Conservation (phyloP, 352 stramenopile species). For the Phytophthora citrophthora region DNA sequence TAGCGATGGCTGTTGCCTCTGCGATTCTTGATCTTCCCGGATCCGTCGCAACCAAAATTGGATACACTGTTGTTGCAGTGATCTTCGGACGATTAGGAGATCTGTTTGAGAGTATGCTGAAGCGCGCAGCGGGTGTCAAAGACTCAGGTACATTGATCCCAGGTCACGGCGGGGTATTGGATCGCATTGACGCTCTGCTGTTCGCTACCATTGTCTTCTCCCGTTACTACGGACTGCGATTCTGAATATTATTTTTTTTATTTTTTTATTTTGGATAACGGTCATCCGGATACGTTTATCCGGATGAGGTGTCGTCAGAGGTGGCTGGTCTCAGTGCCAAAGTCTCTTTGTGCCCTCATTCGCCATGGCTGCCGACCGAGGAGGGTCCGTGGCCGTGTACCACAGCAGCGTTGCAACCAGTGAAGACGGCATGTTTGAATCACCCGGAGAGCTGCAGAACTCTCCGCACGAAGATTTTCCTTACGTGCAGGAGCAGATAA, state of each 20-base stretch:
- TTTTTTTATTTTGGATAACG: neutral
- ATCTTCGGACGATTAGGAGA: conserved; percentile 92
- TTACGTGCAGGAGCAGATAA: conserved; percentile 15
- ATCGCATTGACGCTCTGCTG: conserved; percentile 95
- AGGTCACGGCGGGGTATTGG: conserved; percentile 93
- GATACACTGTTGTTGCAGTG: conserved; percentile 84
- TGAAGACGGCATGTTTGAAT: neutral
- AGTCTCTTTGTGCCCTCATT: conserved; percentile 2
- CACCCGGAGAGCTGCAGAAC: conserved; percentile 9
- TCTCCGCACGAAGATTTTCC: conserved; percentile 16
- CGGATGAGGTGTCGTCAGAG: conserved; percentile 1
- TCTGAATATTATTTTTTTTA: neutral
- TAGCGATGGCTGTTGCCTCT: conserved; percentile 71
- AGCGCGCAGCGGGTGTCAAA: conserved; percentile 93
- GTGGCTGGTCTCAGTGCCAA: conserved; percentile 20
- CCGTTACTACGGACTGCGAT: conserved; percentile 34
- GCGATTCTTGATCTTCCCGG: conserved; percentile 63
- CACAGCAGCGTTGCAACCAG: neutral
- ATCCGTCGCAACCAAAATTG: conserved; percentile 62
- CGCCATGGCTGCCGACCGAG: conserved; percentile 12
- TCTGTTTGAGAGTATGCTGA: conserved; percentile 95
- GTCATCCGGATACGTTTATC: conserved; percentile 11
- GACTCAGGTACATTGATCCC: conserved; percentile 95
- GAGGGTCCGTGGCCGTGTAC: neutral
- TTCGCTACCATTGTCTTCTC: conserved; percentile 72